phyloP scores from a whole-genome alignment of 2,329 filamentous ascomycete species.

The Arthrocladium fulminans region DNA sequence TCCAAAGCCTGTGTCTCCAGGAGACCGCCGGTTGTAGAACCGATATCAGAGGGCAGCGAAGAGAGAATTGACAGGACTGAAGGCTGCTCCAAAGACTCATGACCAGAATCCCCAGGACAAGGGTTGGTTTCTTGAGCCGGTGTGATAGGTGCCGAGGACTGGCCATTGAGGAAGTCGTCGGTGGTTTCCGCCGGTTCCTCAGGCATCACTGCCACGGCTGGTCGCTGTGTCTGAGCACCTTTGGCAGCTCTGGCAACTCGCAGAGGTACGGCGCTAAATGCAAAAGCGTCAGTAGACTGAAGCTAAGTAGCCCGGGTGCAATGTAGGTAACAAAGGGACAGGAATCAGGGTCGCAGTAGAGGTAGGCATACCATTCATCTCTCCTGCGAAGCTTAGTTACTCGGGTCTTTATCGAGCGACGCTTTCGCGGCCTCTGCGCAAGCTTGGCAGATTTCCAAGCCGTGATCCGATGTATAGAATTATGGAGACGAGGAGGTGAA shows the following conservation, averaged over 20 bases:
- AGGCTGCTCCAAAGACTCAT: neutral
- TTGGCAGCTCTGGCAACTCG: neutral
- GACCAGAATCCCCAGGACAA: neutral
- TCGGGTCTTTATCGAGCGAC: neutral
- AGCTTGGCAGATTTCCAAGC: neutral
- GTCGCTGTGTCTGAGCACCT: neutral
- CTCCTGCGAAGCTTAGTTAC: neutral
- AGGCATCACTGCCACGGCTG: neutral
- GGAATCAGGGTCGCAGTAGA: neutral
- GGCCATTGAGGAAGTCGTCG: neutral
- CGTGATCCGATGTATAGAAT: neutral
- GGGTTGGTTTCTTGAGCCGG: neutral
- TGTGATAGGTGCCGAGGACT: neutral
- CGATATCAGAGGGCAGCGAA: slow-evolving; percentile 3
- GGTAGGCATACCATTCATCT: neutral
- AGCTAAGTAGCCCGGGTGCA: neutral
- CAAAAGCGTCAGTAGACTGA: neutral
- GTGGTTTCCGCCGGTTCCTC: neutral
- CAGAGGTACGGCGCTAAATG: no score
- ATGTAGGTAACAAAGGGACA: neutral
- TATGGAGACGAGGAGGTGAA: neutral
- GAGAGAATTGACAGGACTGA: slow-evolving; percentile 3
- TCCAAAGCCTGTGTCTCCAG: neutral
- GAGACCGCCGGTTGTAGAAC: slow-evolving; percentile 4
- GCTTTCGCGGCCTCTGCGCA: neutral